Percentiles rank a stretch among this genome's conserved stretches.
Conservation (phyloP, 2,329 filamentous ascomycete genomes). For the Pyricularia grisea region DNA sequence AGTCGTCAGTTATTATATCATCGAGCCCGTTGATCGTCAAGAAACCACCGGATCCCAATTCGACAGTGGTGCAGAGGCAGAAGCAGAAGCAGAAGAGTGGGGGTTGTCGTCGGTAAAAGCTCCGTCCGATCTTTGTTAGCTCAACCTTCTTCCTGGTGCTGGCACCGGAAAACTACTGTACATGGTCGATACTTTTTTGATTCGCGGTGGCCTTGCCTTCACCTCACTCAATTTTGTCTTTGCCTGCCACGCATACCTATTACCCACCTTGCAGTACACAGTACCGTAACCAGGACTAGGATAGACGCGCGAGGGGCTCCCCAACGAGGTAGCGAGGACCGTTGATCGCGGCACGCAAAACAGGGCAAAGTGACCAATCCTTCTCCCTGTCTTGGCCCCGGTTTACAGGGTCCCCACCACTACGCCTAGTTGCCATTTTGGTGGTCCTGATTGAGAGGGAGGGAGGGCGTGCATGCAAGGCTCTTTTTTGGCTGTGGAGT, state of each 20-base stretch:
- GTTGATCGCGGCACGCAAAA: conserved; percentile 5
- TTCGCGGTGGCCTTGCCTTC: not conserved
- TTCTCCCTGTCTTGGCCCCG: not conserved
- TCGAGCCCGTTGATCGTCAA: not conserved
- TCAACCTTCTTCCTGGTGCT: not conserved
- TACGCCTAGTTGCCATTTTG: not conserved
- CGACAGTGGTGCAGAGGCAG: not conserved
- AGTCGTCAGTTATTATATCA: not conserved
- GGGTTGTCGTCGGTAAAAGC: not conserved
- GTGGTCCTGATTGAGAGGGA: not conserved
- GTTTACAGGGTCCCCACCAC: conserved; percentile 2
- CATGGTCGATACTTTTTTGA: not conserved
- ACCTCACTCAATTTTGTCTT: not conserved
- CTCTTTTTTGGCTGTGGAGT: not conserved
- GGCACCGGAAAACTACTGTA: not conserved
- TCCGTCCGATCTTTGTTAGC: not conserved
- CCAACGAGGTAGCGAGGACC: conserved; percentile 1
- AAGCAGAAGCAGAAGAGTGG: not conserved
- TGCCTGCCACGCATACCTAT: not conserved
- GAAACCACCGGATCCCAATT: not conserved
- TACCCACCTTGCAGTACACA: not conserved
- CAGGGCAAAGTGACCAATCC: conserved; percentile 4
- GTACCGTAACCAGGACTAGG: not conserved
- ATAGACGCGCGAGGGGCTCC: not conserved
- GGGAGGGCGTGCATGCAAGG: not conserved